Percentiles rank a stretch among this genome's conserved stretches.
Evolutionary conservation across 805 yeast species (phyloP).

Genomic region (Scheffersomyces stipitis): DNA sequence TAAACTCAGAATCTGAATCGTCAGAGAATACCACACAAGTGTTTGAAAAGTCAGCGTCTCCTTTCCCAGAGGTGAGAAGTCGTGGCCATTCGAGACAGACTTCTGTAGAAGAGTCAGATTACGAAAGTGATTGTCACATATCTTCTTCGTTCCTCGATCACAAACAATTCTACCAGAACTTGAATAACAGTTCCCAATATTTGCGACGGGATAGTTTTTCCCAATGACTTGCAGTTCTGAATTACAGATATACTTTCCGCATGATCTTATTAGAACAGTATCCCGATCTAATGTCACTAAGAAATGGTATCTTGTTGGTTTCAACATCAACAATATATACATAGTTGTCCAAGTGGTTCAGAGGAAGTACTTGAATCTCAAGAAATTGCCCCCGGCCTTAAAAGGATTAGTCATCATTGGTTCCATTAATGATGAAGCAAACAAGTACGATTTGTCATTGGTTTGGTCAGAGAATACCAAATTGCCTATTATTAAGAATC

Average conservation of each 20-base stretch:
- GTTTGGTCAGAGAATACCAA: slow-evolving; percentile 1
- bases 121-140: slow-evolving; percentile 2
- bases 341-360: slow-evolving; percentile 18
- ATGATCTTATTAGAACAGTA: slow-evolving; percentile 21
- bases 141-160: slow-evolving; percentile 8
- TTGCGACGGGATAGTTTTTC: slow-evolving; percentile 42
- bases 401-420: slow-evolving; percentile 17
- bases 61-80: neutral
- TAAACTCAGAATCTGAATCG: too few relatives aligned
- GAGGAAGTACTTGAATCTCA: neutral
- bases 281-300: slow-evolving; percentile 1
- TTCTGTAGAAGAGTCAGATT: slow-evolving; percentile 3
- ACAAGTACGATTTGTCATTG: slow-evolving; percentile 7
- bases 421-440: slow-evolving; percentile 8
- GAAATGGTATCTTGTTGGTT: slow-evolving; percentile 20
- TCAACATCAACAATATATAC: slow-evolving; percentile 18
- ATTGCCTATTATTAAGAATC: too few relatives aligned
- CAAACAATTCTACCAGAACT: slow-evolving; percentile 23
- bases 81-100: neutral
- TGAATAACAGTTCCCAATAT: slow-evolving; percentile 44
- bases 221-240: slow-evolving; percentile 16
- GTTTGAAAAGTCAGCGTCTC: too few relatives aligned
- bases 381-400: slow-evolving; percentile 8
- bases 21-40: too few relatives aligned
- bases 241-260: slow-evolving; percentile 35